phyloP scores from a whole-genome alignment of 352 stramenopile genomes.

The Phytophthora sojae region DNA sequence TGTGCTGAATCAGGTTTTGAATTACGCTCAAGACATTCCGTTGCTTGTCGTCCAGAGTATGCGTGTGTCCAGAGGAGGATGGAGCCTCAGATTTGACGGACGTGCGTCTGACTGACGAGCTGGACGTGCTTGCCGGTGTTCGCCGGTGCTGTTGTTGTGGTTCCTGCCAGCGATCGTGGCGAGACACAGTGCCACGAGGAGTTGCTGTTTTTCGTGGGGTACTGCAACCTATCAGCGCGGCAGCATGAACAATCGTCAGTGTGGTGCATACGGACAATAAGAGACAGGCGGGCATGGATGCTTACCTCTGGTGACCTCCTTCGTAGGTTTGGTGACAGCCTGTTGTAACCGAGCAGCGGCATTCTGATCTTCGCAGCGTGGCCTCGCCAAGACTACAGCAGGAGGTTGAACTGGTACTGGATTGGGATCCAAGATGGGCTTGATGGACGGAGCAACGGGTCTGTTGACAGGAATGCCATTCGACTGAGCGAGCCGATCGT shows the following conservation, averaged over 20 bases:
- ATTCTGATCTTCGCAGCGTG: constrained; percentile 15
- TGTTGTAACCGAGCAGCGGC: constrained; percentile 1
- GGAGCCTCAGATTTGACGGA: constrained; percentile 9
- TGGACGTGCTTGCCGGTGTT: constrained; percentile 11
- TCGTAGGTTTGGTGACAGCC: constrained; percentile 15
- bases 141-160: constrained; percentile 26
- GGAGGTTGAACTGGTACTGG: constrained; percentile 14
- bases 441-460: constrained; percentile 43
- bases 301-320: constrained; percentile 27
- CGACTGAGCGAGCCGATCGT: constrained; percentile 66
- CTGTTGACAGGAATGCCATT: constrained; percentile 46
- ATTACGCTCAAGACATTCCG: constrained; percentile 75
- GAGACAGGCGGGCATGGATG: neutral
- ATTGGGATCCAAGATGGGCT: constrained; percentile 41
- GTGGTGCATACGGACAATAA: neutral
- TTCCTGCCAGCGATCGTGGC: constrained; percentile 22
- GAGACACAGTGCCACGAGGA: constrained; percentile 16
- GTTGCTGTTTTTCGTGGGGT: constrained; percentile 6
- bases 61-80: neutral
- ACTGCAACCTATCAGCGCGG: constrained; percentile 2
- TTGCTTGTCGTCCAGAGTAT: constrained; percentile 61
- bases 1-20: constrained; percentile 84
- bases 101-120: constrained; percentile 9
- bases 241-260: neutral
- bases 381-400: constrained; percentile 4